These are phyloP conservation scores for Oidium heveae DNA, from an alignment of 2,329 filamentous ascomycete species.

Conservation along the genomic window DNA sequence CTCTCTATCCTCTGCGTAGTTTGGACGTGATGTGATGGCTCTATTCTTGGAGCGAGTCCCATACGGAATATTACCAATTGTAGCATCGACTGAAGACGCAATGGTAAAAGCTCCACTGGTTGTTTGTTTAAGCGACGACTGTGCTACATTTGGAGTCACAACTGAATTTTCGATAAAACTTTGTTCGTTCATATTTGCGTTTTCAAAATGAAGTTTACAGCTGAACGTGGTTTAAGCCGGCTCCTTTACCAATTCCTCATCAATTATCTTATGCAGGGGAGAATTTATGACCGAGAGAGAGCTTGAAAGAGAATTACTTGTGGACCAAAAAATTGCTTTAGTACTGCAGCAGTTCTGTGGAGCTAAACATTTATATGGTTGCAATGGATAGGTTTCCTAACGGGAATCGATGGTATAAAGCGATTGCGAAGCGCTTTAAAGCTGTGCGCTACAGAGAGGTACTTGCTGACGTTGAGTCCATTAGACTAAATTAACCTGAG, in stretches of 20 bases:
- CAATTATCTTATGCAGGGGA: slow-evolving; percentile 6
- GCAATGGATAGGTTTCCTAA: too few relatives aligned
- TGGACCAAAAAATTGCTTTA: slow-evolving; percentile 10
- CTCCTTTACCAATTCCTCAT: slow-evolving; percentile 3
- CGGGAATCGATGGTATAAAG: too few relatives aligned
- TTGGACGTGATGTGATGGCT: slow-evolving; percentile 52
- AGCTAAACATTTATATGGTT: too few relatives aligned
- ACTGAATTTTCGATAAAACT: slow-evolving; percentile 4
- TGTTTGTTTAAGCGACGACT: slow-evolving; percentile 22
- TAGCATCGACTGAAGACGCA: slow-evolving; percentile 22
- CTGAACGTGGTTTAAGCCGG: slow-evolving; percentile 2
- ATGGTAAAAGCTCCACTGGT: slow-evolving; percentile 22
- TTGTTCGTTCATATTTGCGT: slow-evolving; percentile 3
- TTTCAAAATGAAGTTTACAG: slow-evolving; percentile 1
- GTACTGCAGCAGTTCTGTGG: slow-evolving; percentile 6
- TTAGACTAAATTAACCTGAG: too few relatives aligned
- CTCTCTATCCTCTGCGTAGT: slow-evolving; percentile 89
- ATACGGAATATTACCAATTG: slow-evolving; percentile 29
- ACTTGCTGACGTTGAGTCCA: too few relatives aligned
- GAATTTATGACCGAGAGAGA: slow-evolving; percentile 3
- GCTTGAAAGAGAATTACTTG: slow-evolving; percentile 7
- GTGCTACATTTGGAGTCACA: slow-evolving; percentile 6
- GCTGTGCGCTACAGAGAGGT: too few relatives aligned
- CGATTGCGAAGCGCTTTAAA: too few relatives aligned
- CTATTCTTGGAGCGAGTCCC: slow-evolving; percentile 87